A percentile compares a stretch with the other conserved stretches of the same genome.
Evolutionary conservation across 371 early-diverging fungal genomes (phyloP).

Genomic region (Syncephalis plumigaleata): DNA sequence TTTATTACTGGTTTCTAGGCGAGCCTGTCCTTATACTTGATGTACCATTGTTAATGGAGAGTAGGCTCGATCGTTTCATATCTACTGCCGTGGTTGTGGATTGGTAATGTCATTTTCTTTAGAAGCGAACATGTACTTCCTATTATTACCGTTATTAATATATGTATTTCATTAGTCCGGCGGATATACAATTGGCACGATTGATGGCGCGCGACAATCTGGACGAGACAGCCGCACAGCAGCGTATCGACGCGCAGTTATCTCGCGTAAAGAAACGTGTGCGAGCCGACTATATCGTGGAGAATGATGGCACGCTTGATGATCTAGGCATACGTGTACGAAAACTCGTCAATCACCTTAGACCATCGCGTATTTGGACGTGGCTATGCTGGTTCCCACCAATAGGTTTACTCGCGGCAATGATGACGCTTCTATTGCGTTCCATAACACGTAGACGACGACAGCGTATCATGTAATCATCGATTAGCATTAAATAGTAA

Average conservation of each 20-base stretch:
- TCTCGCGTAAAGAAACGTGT: constrained; percentile 51
- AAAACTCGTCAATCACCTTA: constrained; percentile 19
- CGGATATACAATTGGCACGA: constrained; percentile 49
- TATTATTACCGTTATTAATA: not conserved
- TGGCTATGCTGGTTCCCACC: not conserved
- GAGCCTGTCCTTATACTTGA: constrained; percentile 65
- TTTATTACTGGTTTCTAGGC: constrained; percentile 51
- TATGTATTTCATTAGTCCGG: constrained; percentile 27
- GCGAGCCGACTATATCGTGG: constrained; percentile 64
- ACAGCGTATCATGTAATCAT: too few species aligned
- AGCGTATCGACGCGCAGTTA: constrained; percentile 72
- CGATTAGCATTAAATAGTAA: too few species aligned
- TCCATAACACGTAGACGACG: too few species aligned
- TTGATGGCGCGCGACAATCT: constrained; percentile 55
- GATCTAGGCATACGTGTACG: constrained; percentile 42
- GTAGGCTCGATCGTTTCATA: constrained; percentile 52
- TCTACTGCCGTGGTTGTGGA: constrained; percentile 61
- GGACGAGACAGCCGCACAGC: constrained; percentile 35
- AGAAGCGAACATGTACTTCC: not conserved
- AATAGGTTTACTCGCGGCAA: constrained; percentile 2
- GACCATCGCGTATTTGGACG: constrained; percentile 10
- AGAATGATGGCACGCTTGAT: constrained; percentile 53
- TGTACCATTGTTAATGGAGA: constrained; percentile 81
- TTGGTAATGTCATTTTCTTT: constrained; percentile 25
- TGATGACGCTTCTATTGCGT: not conserved